Conservation (phyloP, 345 rosid genomes). For the Bretschneidera sinensis region DNA sequence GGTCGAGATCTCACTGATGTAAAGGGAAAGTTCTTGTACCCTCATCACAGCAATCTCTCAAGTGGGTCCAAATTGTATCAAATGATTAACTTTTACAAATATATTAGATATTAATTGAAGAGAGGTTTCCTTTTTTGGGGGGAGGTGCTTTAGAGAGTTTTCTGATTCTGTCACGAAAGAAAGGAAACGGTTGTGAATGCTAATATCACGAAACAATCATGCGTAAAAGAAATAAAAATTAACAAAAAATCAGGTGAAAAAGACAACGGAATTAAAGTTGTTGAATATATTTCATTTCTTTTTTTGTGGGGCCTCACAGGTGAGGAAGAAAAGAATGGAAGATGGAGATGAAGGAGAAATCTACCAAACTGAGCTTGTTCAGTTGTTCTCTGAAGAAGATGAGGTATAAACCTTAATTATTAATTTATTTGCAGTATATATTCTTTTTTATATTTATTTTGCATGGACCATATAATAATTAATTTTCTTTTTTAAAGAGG, state of each 20-base stretch:
- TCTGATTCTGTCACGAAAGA: constrained; percentile 39
- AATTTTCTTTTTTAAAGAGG: too few relatives aligned
- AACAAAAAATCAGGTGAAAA: constrained; percentile 19
- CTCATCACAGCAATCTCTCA: too few relatives aligned
- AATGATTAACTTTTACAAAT: too few relatives aligned
- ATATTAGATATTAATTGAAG: too few relatives aligned
- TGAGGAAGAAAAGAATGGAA: constrained; percentile 44
- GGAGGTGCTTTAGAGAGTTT: too few relatives aligned
- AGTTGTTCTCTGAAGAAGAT: constrained; percentile 89
- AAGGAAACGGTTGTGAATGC: constrained; percentile 37
- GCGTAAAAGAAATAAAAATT: constrained; percentile 23
- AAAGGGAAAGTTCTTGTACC: too few relatives aligned
- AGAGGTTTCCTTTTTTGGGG: too few relatives aligned
- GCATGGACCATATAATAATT: too few relatives aligned
- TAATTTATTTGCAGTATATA: too few relatives aligned
- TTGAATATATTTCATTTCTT: neutral
- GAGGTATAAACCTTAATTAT: constrained; percentile 52
- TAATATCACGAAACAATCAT: constrained; percentile 59
- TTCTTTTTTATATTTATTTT: too few relatives aligned
- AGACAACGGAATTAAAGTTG: constrained; percentile 4
- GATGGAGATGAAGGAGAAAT: constrained; percentile 53
- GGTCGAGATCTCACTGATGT: too few relatives aligned
- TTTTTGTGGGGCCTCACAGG: constrained; percentile 29
- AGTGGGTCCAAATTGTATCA: too few relatives aligned
- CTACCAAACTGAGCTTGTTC: constrained; percentile 79